phyloP scores from a whole-genome alignment of 83 land plant species.

The Diphasiastrum complanatum region DNA sequence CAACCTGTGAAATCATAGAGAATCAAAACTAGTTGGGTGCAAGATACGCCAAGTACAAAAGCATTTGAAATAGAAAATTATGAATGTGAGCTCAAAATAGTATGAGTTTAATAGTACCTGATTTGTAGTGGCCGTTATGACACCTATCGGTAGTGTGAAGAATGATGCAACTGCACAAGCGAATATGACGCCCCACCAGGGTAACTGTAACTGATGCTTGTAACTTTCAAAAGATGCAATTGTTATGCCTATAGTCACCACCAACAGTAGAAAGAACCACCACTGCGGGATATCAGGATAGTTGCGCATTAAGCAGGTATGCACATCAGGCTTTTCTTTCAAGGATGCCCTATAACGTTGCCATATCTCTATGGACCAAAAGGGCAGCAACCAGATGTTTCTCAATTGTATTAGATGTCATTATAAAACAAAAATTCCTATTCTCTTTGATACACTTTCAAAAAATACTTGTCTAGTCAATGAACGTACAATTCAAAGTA shows the following conservation, averaged over 20 bases:
- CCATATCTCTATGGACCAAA: slow-evolving; percentile 48
- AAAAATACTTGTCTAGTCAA: too few species aligned
- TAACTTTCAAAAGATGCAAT: slow-evolving; percentile 37
- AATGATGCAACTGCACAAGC: slow-evolving; percentile 58
- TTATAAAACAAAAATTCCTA: too few species aligned
- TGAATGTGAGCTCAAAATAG: too few species aligned
- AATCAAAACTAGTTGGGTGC: too few species aligned
- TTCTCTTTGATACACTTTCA: too few species aligned
- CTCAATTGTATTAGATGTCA: too few species aligned
- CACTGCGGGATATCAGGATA: slow-evolving; percentile 62
- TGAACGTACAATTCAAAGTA: too few species aligned
- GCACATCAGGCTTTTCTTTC: slow-evolving; percentile 52
- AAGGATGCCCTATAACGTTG: slow-evolving; percentile 40
- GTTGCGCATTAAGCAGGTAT: slow-evolving; percentile 59
- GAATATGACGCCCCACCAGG: slow-evolving; percentile 83
- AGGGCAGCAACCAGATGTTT: background rate
- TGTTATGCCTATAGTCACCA: slow-evolving; percentile 32
- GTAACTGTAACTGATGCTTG: slow-evolving; percentile 62
- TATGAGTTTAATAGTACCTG: too few species aligned
- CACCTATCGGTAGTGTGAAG: background rate
- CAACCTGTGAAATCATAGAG: too few species aligned
- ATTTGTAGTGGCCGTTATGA: background rate
- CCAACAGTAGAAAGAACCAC: slow-evolving; percentile 60
- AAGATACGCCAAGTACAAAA: too few species aligned
- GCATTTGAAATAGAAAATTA: too few species aligned